phyloP scores from a whole-genome alignment of 2,329 filamentous ascomycete genomes.

The Monilinia polystroma region DNA sequence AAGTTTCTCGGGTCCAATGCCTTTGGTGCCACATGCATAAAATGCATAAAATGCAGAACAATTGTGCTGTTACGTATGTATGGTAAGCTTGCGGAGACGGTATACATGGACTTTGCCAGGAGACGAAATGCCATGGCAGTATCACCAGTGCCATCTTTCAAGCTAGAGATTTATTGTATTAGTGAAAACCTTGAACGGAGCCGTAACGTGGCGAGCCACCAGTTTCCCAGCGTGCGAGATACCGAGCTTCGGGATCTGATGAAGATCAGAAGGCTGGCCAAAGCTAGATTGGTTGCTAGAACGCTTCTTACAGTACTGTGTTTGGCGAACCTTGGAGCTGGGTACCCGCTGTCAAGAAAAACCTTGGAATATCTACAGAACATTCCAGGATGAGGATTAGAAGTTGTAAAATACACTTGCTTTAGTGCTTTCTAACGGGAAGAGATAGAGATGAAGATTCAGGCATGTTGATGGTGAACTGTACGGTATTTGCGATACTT shows the following conservation, averaged over 20 bases:
- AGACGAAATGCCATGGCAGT: neutral
- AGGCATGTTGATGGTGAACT: too few relatives aligned
- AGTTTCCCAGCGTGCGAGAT: neutral
- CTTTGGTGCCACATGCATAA: neutral
- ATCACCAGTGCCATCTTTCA: neutral
- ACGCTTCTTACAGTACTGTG: too few relatives aligned
- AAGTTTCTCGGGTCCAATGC: neutral
- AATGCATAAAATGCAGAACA: neutral
- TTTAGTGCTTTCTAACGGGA: too few relatives aligned
- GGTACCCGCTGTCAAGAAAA: slow-evolving; percentile 3
- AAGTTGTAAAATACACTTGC: too few relatives aligned
- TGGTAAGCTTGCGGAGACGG: neutral
- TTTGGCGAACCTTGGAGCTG: neutral
- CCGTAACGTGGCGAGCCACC: neutral
- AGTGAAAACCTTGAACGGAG: neutral
- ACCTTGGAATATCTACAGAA: neutral
- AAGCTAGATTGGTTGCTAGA: neutral
- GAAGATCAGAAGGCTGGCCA: neutral
- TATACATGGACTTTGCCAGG: neutral
- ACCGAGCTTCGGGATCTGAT: slow-evolving; percentile 15
- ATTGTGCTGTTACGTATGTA: neutral
- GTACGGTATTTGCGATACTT: too few relatives aligned
- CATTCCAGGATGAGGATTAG: too few relatives aligned
- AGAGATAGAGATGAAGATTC: too few relatives aligned
- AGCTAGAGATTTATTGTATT: neutral